Base-by-base conservation (phyloP, 164 flowering plant species). In the Brasenia schreberi region DNA sequence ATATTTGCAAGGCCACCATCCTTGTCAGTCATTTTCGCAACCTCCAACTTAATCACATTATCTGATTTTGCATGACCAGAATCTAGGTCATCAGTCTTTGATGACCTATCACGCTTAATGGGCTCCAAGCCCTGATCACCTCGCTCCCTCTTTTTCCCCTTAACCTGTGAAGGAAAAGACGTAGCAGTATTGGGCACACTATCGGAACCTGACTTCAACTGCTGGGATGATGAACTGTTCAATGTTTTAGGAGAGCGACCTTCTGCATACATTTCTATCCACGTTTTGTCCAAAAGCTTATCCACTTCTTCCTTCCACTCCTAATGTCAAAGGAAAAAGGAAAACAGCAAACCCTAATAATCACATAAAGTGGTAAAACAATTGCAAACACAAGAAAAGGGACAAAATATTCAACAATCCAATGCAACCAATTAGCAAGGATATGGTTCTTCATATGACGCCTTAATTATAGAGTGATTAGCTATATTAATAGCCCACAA, bases 221-320 rank as follows among this genome's bases (percentile, higher is more conserved):
- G 93, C 19, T 85, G 77, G 44, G 88, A 65, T 53, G 85, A 76
- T 19, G 92, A 79, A 76, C 85, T 88, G 76, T 78, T 91, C 75
- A 78, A 67, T 60, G 88, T 80, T 74, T 88, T 89, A 14, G 97
- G 97, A 80, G 97, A 94, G 66, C 88, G 89, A 27, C 87, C 90
- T 49, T 49, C 56, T 64, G 80, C 90, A 87, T 91, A 87, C 99
- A 94, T 91, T 76, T 87, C 96, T 84, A 77, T 42, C 45, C 77
- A 77, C 11, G 96, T 85, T 79, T 83, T 89, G 62, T 79, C 58
- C 69, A 94, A 74, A 12, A 91, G 79, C 65, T 84, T 75, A 77
- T 89, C 82, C 75, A 91, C 90, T 83, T 91, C 96, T 77, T 89
- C 87, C 70, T 88, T 96, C 45, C 79, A 87, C 62, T 89, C 92